phyloP scores from a whole-genome alignment of 2,329 filamentous ascomycete genomes.

The Monosporascus sp. region DNA sequence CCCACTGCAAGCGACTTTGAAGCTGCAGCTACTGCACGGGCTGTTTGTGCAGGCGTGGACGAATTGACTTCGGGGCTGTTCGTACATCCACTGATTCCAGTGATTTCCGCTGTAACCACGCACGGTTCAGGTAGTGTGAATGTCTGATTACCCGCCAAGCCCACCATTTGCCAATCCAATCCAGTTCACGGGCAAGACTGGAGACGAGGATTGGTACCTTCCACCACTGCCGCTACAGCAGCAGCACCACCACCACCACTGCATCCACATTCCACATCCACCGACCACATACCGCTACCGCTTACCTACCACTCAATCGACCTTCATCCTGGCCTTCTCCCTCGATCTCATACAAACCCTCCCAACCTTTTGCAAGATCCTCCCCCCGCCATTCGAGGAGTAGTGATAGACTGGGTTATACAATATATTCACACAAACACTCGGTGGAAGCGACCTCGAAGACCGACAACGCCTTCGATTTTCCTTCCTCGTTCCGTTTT shows the following conservation, averaged over 20 bases:
- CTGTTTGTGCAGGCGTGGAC: no score
- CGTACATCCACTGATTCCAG: no score
- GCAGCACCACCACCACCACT: background rate
- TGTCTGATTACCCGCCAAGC: slow-evolving; percentile 6
- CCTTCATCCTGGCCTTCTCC: background rate
- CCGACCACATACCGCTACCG: background rate
- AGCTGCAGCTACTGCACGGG: no score
- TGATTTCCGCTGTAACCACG: background rate
- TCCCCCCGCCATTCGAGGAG: slow-evolving; percentile 3
- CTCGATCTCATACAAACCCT: slow-evolving; percentile 1
- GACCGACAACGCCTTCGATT: slow-evolving; percentile 9
- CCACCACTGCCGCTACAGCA: background rate
- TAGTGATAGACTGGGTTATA: slow-evolving; percentile 4
- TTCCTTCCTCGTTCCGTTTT: slow-evolving; percentile 11
- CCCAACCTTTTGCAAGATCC: background rate
- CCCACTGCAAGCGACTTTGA: no score
- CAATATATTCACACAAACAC: background rate
- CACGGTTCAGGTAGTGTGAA: background rate
- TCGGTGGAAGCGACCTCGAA: slow-evolving; percentile 7
- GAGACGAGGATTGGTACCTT: background rate
- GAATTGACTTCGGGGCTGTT: no score
- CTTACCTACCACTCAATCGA: background rate
- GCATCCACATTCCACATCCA: background rate
- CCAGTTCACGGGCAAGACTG: background rate
- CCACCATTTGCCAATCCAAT: slow-evolving; percentile 3